phyloP scores from a whole-genome alignment of 805 yeast genomes.

The Ogataea pini region DNA sequence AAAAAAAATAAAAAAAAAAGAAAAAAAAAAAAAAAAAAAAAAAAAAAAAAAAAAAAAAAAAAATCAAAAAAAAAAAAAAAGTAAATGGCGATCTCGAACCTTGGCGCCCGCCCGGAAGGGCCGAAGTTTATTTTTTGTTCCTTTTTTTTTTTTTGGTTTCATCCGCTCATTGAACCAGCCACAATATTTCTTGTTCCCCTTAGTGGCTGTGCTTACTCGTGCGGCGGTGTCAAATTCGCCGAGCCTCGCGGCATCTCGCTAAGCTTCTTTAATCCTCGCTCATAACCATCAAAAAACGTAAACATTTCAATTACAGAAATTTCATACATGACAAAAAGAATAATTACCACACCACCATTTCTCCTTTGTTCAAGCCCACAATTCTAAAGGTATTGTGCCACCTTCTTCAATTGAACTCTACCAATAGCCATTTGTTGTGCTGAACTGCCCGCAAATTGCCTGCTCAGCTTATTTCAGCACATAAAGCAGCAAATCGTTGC shows the following conservation, averaged over 20 bases:
- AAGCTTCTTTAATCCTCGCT: background rate
- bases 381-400: background rate
- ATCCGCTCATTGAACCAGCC: background rate
- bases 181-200: background rate
- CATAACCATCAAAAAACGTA: conserved; percentile 5
- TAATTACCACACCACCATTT: background rate
- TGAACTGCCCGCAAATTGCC: background rate
- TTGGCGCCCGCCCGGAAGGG: too few species aligned
- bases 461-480: background rate
- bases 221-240: background rate
- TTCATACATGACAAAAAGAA: background rate
- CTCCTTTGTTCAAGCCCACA: background rate
- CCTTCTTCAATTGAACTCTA: background rate
- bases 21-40: too few species aligned
- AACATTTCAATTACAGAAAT: conserved; percentile 8
- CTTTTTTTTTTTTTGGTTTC: background rate
- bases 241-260: conserved; percentile 1
- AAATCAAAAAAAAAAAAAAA: too few species aligned
- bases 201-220: background rate
- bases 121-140: background rate
- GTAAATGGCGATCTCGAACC: too few species aligned
- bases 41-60: too few species aligned
- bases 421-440: background rate
- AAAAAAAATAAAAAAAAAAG: too few species aligned
- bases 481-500: background rate